Evolutionary conservation across 2,329 filamentous ascomycete genomes (phyloP), one percentile per base, ranked within the genome.

Genomic region (Myriosclerotinia duriaeana): DNA sequence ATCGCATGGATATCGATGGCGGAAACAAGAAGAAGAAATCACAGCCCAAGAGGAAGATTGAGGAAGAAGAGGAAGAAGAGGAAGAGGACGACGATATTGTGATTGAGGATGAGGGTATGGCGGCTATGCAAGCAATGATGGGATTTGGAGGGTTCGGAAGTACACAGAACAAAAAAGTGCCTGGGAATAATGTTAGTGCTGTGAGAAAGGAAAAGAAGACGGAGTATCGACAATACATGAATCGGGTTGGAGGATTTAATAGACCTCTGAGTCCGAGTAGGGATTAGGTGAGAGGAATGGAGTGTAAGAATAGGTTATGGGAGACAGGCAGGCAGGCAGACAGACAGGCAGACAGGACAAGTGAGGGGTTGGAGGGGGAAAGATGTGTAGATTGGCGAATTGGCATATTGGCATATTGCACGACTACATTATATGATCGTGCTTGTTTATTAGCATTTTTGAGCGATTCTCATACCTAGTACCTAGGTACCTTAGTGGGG

Each of bases 191-290:
- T 75, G 87, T 89, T 53, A 93, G 91, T 65, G 92, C 83, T 0
- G 87, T 97, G 63, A 83, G 89, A 72, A 97, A 95, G 83, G 92
- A 95, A 80, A 97, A 97, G 87, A 93, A 92, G 86, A 91, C 89
- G 17, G 87, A 96, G 81, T 98, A 97, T 76, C 85, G 95, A 72
- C 95, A 99, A 84, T 99, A 99, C 79, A 99, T 99, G 87, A 95
- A 95, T 76, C 85, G 91, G 66, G 82, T 87, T 62, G 91, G 91
- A 66, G 91, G 91, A 7, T 95, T 95, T 81, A 95, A 94, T 77
- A 80, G 91, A 73, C 90, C 91, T 55, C 79, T 93, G 63, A 90
- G 88, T 77, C 87, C 87, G 26, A 76, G 77, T 26, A 73, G 74
- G 53, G 72, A 76, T 56, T 68, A 55, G 36, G 30, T 46, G 30